phyloP scores from a whole-genome alignment of 2,329 filamentous ascomycete species.

The Xylariaceae sp. region DNA sequence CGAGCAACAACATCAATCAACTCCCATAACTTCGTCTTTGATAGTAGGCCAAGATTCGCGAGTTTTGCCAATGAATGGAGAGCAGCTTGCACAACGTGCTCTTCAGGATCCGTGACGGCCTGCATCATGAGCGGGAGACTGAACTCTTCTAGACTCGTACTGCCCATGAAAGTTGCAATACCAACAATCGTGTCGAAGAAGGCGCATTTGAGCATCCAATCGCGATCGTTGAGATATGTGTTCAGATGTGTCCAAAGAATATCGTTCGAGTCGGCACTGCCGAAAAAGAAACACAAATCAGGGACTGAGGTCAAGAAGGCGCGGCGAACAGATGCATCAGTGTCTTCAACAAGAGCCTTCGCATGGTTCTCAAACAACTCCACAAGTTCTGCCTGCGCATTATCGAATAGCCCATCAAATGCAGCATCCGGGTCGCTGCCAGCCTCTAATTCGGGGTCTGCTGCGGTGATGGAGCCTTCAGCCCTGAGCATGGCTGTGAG shows the following conservation, averaged over 20 bases:
- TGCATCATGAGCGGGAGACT: constrained; percentile 95
- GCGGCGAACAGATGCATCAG: constrained; percentile 76
- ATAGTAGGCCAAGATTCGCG: constrained; percentile 80
- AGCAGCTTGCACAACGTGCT: constrained; percentile 88
- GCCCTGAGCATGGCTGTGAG: constrained; percentile 83
- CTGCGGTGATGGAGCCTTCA: constrained; percentile 71
- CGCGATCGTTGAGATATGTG: constrained; percentile 91
- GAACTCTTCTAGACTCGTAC: constrained; percentile 85
- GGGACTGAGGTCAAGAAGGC: constrained; percentile 90
- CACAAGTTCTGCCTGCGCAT: constrained; percentile 75
- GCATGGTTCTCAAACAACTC: constrained; percentile 82
- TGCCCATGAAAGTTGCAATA: constrained; percentile 84
- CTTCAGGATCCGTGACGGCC: constrained; percentile 85
- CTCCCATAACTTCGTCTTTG: constrained; percentile 79
- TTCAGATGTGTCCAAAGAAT: constrained; percentile 95
- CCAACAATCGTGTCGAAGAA: constrained; percentile 96
- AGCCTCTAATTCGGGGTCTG: constrained; percentile 75
- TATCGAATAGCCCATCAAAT: constrained; percentile 81
- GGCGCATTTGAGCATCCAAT: constrained; percentile 94
- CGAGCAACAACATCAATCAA: constrained; percentile 75
- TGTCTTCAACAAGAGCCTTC: constrained; percentile 82
- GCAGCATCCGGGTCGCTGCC: constrained; percentile 61
- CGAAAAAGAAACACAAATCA: constrained; percentile 91
- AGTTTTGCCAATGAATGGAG: constrained; percentile 83
- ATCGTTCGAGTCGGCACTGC: constrained; percentile 84